These are phyloP conservation scores for Boeremia lycopersici DNA, from an alignment of 2,329 filamentous ascomycete genomes.

Conservation along the genomic window DNA sequence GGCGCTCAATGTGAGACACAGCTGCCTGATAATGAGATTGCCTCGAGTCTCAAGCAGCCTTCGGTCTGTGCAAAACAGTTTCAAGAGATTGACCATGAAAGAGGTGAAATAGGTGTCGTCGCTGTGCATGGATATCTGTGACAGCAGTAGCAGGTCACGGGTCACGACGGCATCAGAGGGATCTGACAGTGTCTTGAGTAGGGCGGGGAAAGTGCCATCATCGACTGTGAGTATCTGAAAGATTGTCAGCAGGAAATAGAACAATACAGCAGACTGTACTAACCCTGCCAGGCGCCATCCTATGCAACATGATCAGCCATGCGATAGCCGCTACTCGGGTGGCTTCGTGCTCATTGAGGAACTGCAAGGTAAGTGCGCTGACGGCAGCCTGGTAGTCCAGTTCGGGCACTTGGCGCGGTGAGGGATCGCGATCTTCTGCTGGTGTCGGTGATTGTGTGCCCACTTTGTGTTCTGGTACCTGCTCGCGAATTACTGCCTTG, in stretches of 20 bases:
- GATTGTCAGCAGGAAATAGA: slow-evolving; percentile 12
- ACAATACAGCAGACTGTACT: slow-evolving; percentile 1
- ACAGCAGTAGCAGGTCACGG: slow-evolving; percentile 88
- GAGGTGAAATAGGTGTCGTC: slow-evolving; percentile 97
- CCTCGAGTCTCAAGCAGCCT: slow-evolving; percentile 89
- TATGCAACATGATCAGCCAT: slow-evolving; percentile 97
- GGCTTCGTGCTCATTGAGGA: slow-evolving; percentile 95
- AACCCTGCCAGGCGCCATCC: slow-evolving; percentile 91
- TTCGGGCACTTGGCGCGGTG: slow-evolving; percentile 61
- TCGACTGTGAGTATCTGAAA: slow-evolving; percentile 77
- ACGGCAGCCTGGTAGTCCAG: slow-evolving; percentile 97
- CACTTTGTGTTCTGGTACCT: slow-evolving; percentile 35
- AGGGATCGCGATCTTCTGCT: slow-evolving; percentile 53
- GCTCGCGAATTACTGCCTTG: slow-evolving; percentile 44
- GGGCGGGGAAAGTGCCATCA: slow-evolving; percentile 92
- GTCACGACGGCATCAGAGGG: slow-evolving; percentile 95
- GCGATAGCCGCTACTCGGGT: slow-evolving; percentile 91
- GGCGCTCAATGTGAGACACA: slow-evolving; percentile 89
- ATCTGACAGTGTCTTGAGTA: slow-evolving; percentile 95
- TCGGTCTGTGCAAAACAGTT: slow-evolving; percentile 93
- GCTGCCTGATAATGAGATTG: slow-evolving; percentile 93
- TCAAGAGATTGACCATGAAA: slow-evolving; percentile 96
- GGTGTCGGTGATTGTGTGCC: slow-evolving; percentile 50
- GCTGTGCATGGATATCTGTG: slow-evolving; percentile 94
- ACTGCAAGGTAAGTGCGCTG: slow-evolving; percentile 88